These are phyloP conservation scores for Chiua virens DNA, from an alignment of 768 basidiomycete species.

Conservation along the genomic window DNA sequence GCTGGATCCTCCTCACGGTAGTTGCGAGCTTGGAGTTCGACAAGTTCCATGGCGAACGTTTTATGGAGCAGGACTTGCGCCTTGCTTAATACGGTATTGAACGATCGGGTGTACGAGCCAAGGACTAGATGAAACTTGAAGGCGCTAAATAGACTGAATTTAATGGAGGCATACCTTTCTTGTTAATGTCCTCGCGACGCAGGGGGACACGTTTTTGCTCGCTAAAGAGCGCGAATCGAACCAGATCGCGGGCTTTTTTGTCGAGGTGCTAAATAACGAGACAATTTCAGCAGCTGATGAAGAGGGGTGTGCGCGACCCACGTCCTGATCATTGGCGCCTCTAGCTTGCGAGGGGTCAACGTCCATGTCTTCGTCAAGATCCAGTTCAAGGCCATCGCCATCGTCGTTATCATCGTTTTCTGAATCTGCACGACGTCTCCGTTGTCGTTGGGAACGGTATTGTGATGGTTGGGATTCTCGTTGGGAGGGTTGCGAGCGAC, in stretches of 20 bases:
- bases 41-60: conserved; percentile 83
- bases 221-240: conserved; percentile 77
- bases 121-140: conserved; percentile 37
- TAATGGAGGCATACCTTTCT: conserved; percentile 57
- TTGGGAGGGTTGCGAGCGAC: conserved; percentile 38
- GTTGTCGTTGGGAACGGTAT: conserved; percentile 38
- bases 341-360: conserved; percentile 33
- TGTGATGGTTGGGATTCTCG: conserved; percentile 40
- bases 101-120: conserved; percentile 50
- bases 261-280: conserved; percentile 52
- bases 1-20: conserved; percentile 38
- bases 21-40: conserved; percentile 66
- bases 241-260: conserved; percentile 70
- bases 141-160: not conserved
- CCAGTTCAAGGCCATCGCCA: conserved; percentile 23
- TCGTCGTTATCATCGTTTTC: conserved; percentile 39
- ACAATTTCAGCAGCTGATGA: not conserved
- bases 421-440: conserved; percentile 18
- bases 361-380: conserved; percentile 28
- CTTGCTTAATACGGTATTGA: conserved; percentile 58
- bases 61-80: conserved; percentile 66
- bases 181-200: conserved; percentile 81
- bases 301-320: conserved; percentile 1
- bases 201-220: conserved; percentile 70
- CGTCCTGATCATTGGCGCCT: conserved; percentile 22